Conservation (phyloP, 306 rosid species). For the Quercus gilva region DNA sequence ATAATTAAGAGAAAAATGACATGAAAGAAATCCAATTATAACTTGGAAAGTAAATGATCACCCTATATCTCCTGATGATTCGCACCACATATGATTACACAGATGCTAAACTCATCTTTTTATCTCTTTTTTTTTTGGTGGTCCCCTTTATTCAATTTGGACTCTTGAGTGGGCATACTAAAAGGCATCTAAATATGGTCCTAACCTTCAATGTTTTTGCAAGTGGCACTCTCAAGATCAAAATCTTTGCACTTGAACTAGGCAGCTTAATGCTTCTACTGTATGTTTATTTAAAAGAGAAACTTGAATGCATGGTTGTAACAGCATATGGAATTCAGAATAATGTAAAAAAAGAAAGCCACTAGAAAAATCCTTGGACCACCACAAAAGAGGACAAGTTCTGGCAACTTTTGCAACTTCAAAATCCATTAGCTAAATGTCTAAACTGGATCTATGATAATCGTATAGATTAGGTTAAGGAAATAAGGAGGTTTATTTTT, state of each 20-base stretch:
- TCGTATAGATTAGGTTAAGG: too few species aligned
- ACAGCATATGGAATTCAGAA: neutral
- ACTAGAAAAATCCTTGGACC: neutral
- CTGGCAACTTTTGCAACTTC: neutral
- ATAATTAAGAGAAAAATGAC: neutral
- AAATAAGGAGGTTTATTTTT: too few species aligned
- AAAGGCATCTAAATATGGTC: neutral
- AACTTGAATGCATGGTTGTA: neutral
- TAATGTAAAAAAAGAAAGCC: neutral
- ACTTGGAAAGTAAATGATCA: neutral
- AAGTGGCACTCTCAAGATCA: neutral
- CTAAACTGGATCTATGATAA: neutral
- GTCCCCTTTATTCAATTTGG: too few species aligned
- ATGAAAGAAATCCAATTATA: neutral
- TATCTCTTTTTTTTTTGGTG: neutral
- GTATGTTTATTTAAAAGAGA: neutral
- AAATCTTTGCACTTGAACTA: neutral
- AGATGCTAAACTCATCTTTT: neutral
- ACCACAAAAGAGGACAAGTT: neutral
- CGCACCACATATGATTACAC: neutral
- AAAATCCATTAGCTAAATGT: neutral
- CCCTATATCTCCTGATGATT: neutral
- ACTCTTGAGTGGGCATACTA: neutral
- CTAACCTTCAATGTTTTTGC: neutral
- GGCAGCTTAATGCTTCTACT: neutral